Evolutionary conservation across 768 basidiomycete species (phyloP), one percentile per base, ranked within the genome.

Genomic region (Cyclocybe aegerita): DNA sequence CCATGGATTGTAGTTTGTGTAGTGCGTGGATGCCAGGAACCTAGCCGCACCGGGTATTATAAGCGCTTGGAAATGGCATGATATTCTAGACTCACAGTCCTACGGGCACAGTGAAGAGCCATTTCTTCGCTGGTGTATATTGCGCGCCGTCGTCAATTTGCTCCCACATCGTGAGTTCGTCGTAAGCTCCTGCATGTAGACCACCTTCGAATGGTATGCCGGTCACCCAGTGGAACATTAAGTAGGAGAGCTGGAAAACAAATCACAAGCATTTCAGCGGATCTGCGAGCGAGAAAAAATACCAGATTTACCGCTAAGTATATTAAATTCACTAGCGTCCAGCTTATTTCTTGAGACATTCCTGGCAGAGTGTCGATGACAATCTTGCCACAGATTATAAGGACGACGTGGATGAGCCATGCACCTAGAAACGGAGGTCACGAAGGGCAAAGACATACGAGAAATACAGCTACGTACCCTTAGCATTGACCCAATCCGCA

Each of bases 101-200:
- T 57, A 98, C 86, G 0, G 97, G 97, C 7, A 94, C 85, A 46
- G 82, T 83, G 52, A 97, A 80, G 29, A 99, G 76, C 93, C 94
- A 98, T 66, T 99, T 99, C 75, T 93, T 97, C 4, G 97, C 87
- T 0, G 97, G 97, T 4, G 97, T 99, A 70, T 98, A 97, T 63
- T 98, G 97, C 0, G 95, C 97, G 35, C 97, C 97, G 43, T 91
- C 89, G 68, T 99, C 97, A 43, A 99, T 99, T 77, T 99, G 97
- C 65, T 99, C 97, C 97, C 97, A 99, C 30, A 99, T 75, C 0
- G 97, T 98, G 42, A 98, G 80, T 60, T 98, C 93, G 66, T 98
- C 97, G 70, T 96, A 99, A 9, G 93, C 97, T 16, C 97, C 97
- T 9, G 86, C 88, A 59, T 92, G 89, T 39, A 88, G 73, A 53